Conservation (phyloP, 768 basidiomycete genomes). For the Mycena leptocephala region DNA sequence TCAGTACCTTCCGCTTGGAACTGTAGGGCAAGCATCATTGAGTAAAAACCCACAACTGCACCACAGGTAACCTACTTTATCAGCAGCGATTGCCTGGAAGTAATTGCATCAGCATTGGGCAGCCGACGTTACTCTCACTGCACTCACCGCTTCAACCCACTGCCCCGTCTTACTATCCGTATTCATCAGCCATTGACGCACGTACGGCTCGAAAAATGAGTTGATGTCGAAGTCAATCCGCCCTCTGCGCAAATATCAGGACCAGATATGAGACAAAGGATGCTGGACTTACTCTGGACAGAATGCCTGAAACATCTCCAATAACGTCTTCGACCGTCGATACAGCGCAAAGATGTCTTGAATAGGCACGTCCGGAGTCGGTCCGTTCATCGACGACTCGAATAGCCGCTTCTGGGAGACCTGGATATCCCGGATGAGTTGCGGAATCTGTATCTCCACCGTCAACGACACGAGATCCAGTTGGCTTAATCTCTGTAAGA, state of each 20-base stretch:
- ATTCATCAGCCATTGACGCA: slow-evolving; percentile 89
- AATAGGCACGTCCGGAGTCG: slow-evolving; percentile 90
- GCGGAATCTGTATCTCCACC: slow-evolving; percentile 78
- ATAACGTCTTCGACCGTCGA: slow-evolving; percentile 79
- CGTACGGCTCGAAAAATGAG: slow-evolving; percentile 90
- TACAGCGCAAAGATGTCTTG: slow-evolving; percentile 94
- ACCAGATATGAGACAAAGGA: not conserved
- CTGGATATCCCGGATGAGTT: slow-evolving; percentile 78
- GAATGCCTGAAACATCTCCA: slow-evolving; percentile 89
- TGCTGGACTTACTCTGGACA: slow-evolving; percentile 75
- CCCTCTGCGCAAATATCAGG: slow-evolving; percentile 54
- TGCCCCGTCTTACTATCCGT: slow-evolving; percentile 92
- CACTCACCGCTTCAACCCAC: slow-evolving; percentile 93
- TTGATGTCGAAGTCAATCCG: slow-evolving; percentile 79
- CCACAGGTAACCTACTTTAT: slow-evolving; percentile 69
- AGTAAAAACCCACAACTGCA: not conserved
- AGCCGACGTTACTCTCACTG: not conserved
- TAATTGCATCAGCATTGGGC: slow-evolving; percentile 18
- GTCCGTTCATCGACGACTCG: slow-evolving; percentile 89
- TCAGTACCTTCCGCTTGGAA: slow-evolving; percentile 86
- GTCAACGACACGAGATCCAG: slow-evolving; percentile 85
- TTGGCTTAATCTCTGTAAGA: slow-evolving; percentile 57
- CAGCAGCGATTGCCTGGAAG: slow-evolving; percentile 82
- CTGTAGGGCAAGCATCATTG: slow-evolving; percentile 50
- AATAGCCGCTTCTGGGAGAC: slow-evolving; percentile 81